Evolutionary conservation across 2,329 filamentous ascomycete species (phyloP).

Genomic region (Emericellopsis atlantica): DNA sequence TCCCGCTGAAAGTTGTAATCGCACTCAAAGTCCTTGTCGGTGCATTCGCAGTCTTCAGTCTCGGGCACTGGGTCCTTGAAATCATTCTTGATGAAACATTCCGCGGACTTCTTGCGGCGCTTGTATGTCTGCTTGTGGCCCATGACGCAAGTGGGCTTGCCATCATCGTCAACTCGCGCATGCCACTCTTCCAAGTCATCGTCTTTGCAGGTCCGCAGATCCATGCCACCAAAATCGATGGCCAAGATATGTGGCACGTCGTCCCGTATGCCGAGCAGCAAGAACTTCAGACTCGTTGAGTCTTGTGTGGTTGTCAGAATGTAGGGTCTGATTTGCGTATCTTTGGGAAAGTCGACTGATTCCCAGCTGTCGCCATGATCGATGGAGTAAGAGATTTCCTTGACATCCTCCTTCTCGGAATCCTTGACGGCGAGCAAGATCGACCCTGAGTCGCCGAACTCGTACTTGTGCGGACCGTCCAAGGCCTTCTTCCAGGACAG

Average conservation of each 20-base stretch:
- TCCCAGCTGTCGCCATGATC: constrained; percentile 84
- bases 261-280: constrained; percentile 55
- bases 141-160: constrained; percentile 83
- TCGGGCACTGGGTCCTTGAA: constrained; percentile 67
- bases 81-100: constrained; percentile 79
- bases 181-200: constrained; percentile 81
- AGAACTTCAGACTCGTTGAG: constrained; percentile 83
- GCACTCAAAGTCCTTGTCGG: constrained; percentile 81
- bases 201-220: constrained; percentile 66
- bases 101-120: constrained; percentile 72
- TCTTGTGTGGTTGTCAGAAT: constrained; percentile 82
- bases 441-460: constrained; percentile 88
- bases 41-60: constrained; percentile 69
- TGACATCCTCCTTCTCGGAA: constrained; percentile 46
- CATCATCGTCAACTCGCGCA: constrained; percentile 68
- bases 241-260: constrained; percentile 53
- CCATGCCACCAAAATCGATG: constrained; percentile 72
- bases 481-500: constrained; percentile 67
- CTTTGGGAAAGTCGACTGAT: constrained; percentile 52
- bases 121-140: constrained; percentile 83
- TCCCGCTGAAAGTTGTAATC: constrained; percentile 78
- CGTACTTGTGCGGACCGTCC: constrained; percentile 82
- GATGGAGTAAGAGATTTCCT: constrained; percentile 61
- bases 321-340: constrained; percentile 54
- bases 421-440: constrained; percentile 76